Evolutionary conservation across 2,329 filamentous ascomycete genomes (phyloP), one percentile per base, ranked within the genome.

Genomic region (Blumeria graminis): DNA sequence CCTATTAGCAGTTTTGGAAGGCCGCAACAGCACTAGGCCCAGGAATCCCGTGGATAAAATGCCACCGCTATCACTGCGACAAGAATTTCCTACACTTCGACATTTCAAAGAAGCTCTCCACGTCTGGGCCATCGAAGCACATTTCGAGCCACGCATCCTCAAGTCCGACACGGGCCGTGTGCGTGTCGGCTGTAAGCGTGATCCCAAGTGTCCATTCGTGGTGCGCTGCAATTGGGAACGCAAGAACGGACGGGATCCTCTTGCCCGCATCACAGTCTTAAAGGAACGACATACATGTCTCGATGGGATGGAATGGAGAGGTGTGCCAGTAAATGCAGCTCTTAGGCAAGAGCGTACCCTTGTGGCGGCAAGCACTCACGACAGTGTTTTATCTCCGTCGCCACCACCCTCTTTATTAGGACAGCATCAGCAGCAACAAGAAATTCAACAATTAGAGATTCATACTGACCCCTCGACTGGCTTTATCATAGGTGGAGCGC

Each of bases 161-260:
- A 66, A 66, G 57, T 62, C 59, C 7, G 65, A 66, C 51, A 66
- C 64, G 3, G 64, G 65, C 8, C 61, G 65, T n/a, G 65, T 66
- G 34, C 61, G 65, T 35, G 65, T 66, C 1, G 65, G 65, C 35
- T 66, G 65, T 57, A 66, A 66, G 55, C 60, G 64, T 16, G 64
- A 66, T 55, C 60, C 64, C 0, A 61, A 64, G 33, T 66, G 65
- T 57, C 63, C 62, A 2, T 66, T 66, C 56, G 64, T 66, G 14
- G 63, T 66, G 36, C 57, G 65, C 3, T 66, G 65, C 56, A 66
- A 66, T 58, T 66, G 64, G 64, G 65, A 66, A 58, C 59, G 65
- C 36, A 65, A 63, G 56, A 61, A 59, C 33, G 62, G 62, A 0
- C 57, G 61, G 8, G 61, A 65, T 46, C 65, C 64, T 14, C 56